Evolutionary conservation across 1,284 basidiomycete species (phyloP), one percentile per base, ranked within the genome.

Genomic region (Porodaedalea pini): DNA sequence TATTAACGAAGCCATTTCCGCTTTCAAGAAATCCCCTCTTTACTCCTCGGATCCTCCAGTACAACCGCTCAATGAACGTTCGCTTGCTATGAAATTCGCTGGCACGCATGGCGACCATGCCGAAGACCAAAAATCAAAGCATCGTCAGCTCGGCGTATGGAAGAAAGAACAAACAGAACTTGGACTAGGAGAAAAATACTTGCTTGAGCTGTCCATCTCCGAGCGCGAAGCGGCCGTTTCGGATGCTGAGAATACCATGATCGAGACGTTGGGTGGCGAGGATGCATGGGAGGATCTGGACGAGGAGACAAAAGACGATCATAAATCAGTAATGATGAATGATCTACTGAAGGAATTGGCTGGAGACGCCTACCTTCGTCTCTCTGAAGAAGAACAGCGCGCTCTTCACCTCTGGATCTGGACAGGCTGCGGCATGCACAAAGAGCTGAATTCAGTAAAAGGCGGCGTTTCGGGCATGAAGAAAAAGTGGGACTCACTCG

Each of bases 391-490:
- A 51, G 51, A 44, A 19, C 63, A 59, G 39, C 56, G 55, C 1
- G 39, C 36, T 3, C 54, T 67, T 1, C 44, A 61, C 1, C 56
- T 64, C 4, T 63, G 63, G 31, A 25, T 63, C 6, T 64, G 65
- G 54, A 57, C 47, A 2, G 66, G 67, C 4, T 69, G 66, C 34
- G 62, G 55, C 27, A 69, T 69, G 67, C 67, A 69, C 44, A 67
- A 68, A 37, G 66, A 68, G 19, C 44, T 64, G 50, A 69, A 69
- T 53, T 57, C 62, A n/a, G 62, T 63, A 41, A 65, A 66, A 43
- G 65, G 65, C 32, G 60, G 63, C 17, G 49, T 61, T 41, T 17
- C 29, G 25, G 39, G 56, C 17, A 21, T 39, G n/a, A n/a, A 36
- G 15, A 17, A 39, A 25, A 31, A 5, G 8, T 39, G 50, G 36